phyloP scores from a whole-genome alignment of 202 grass and related monocot species.

The Zizania palustris region DNA sequence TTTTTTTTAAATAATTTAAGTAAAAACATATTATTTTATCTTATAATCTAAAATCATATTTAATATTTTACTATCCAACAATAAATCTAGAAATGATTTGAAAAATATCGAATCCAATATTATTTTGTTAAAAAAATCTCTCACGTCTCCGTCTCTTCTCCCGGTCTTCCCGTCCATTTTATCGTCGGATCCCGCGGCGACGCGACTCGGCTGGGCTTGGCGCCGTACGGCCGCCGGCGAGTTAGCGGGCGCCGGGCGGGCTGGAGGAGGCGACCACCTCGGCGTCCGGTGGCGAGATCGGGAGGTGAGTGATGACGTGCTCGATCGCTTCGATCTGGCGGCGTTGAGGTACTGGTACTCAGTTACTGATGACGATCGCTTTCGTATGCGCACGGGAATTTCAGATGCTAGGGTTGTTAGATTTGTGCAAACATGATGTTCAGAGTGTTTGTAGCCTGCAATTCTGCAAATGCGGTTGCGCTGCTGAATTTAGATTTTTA shows the following conservation, averaged over 20 bases:
- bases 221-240: conserved; percentile 31
- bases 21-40: too few species aligned
- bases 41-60: too few species aligned
- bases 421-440: background rate
- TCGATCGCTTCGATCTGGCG: conserved; percentile 29
- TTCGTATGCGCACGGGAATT: background rate
- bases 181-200: conserved; percentile 20
- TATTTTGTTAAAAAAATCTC: too few species aligned
- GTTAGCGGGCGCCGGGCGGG: background rate
- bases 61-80: too few species aligned
- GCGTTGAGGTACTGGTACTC: background rate
- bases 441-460: background rate
- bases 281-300: conserved; percentile 50
- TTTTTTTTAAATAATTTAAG: too few species aligned
- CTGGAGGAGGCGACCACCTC: conserved; percentile 66
- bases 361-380: background rate
- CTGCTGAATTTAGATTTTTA: background rate
- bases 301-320: conserved; percentile 54
- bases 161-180: background rate
- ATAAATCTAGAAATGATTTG: too few species aligned
- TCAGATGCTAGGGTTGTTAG: background rate
- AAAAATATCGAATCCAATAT: too few species aligned
- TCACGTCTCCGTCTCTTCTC: background rate
- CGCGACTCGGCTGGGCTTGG: background rate
- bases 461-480: conserved; percentile 6